Base-by-base conservation (phyloP, 306 rosid genomes). In the Oxytropis ochrocephala region DNA sequence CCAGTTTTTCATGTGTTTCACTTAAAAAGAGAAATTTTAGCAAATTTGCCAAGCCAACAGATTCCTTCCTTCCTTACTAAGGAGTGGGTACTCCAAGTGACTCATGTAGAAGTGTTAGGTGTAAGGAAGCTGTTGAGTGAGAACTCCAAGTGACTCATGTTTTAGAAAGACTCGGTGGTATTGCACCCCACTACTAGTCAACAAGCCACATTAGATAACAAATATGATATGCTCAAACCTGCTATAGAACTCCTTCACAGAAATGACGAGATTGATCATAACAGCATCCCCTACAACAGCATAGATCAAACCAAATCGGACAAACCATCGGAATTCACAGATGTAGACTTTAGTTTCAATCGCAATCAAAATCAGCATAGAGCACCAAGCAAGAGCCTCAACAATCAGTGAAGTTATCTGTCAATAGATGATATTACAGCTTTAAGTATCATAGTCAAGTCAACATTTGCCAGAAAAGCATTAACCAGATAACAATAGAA, bases 291-390 rank as follows among this genome's bases (percentile, higher is more conserved):
- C 99, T 29, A 94, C 88, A 58, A 85, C 49, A 64, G 85, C 44
- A 80, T 88, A 94, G 43, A 91, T 55, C 64, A 94, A 82, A 44
- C 91, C 95, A 76, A 91, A 94, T 79, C 99, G 72, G 61, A 91
- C 78, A 78, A 85, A 82, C 99, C 99, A 94, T 65, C 99, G 92
- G 58, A 84, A 68, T 76, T 94, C 97, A 69, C 10, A 6, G 70
- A 91, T 75, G 76, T 94, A 94, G 71, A 91, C 89, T 74, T 79
- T 88, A 11, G 96, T 91, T 82, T 94, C 97, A 44, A 84, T 57
- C 49, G 68, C 74, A 77, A 82, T 70, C 92, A 94, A 84, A 62
- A 94, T 83, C 88, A 94, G 83, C 92, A 91, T 46, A 60, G 86
- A 79, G 83, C 80, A 84, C 99, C 99, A 94, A 44, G 96, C 69